These are phyloP conservation scores for Xylaria multiplex DNA, from an alignment of 2,329 filamentous ascomycete genomes.

Conservation along the genomic window DNA sequence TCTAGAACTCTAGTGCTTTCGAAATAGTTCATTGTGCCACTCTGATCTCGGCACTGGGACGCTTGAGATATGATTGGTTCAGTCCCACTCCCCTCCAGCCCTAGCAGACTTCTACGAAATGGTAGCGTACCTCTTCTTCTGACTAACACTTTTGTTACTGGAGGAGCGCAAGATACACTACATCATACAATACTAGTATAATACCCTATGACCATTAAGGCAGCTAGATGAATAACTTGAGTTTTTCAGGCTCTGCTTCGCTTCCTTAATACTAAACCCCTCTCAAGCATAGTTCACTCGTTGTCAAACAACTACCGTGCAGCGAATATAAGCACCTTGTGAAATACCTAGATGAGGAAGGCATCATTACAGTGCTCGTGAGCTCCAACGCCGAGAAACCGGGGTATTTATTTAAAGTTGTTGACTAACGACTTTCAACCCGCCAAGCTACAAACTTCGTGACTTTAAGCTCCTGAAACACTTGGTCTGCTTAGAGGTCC, in stretches of 20 bases:
- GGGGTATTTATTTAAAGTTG: conserved; percentile 20
- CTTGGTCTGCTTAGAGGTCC: not conserved
- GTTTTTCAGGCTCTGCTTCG: not conserved
- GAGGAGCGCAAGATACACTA: too few species aligned
- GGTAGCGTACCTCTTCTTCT: too few species aligned
- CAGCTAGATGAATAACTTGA: not conserved
- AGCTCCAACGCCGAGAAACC: conserved; percentile 13
- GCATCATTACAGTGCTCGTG: not conserved
- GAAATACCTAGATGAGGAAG: not conserved
- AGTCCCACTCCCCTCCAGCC: conserved; percentile 10
- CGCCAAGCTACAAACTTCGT: conserved; percentile 21
- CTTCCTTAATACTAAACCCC: not conserved
- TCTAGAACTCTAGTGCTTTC: conserved; percentile 22
- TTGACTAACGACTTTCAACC: not conserved
- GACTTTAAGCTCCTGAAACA: conserved; percentile 4
- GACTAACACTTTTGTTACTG: too few species aligned
- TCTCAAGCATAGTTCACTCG: not conserved
- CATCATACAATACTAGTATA: too few species aligned
- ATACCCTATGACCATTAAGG: too few species aligned
- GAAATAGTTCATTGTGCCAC: conserved; percentile 20
- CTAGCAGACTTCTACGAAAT: not conserved
- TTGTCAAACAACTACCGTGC: not conserved
- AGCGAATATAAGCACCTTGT: not conserved
- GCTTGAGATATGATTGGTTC: conserved; percentile 21
- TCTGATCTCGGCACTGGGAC: conserved; percentile 30